These are phyloP conservation scores for Phenoliferia sp. DNA, from an alignment of 1,284 basidiomycete species.

Conservation along the genomic window DNA sequence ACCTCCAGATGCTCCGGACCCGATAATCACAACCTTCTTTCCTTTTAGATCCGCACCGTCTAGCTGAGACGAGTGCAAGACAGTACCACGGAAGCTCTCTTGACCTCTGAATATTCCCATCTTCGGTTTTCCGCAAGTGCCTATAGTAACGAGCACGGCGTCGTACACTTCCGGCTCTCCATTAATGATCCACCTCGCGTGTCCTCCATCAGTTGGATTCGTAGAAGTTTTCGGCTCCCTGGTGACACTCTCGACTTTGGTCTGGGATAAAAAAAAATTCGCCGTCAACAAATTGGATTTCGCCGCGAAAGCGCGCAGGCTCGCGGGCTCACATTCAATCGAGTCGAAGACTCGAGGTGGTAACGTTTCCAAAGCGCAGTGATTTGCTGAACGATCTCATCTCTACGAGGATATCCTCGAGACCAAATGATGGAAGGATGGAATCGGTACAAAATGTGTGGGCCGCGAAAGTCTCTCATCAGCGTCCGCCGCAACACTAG, in stretches of 20 bases:
- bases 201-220: conserved; percentile 42
- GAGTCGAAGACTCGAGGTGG: conserved; percentile 51
- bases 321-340: conserved; percentile 46
- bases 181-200: conserved; percentile 53
- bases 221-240: conserved; percentile 37
- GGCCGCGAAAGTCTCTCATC: conserved; percentile 44
- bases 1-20: conserved; percentile 57
- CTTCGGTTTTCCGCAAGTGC: conserved; percentile 56
- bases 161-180: conserved; percentile 50
- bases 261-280: conserved; percentile 8
- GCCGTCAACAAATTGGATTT: not conserved
- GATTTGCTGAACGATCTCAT: conserved; percentile 59
- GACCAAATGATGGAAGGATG: conserved; percentile 50
- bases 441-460: conserved; percentile 53
- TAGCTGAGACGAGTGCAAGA: conserved; percentile 57
- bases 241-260: conserved; percentile 32
- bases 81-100: conserved; percentile 47
- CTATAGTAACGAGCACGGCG: conserved; percentile 44
- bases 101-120: conserved; percentile 52
- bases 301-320: not conserved
- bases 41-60: conserved; percentile 47
- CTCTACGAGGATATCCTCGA: conserved; percentile 51
- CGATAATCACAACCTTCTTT: conserved; percentile 54
- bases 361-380: conserved; percentile 55
- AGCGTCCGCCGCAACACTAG: not conserved